Evolutionary conservation across 1,284 basidiomycete genomes (phyloP), one percentile per base, ranked within the genome.

Genomic region (Stereum hirsutum): DNA sequence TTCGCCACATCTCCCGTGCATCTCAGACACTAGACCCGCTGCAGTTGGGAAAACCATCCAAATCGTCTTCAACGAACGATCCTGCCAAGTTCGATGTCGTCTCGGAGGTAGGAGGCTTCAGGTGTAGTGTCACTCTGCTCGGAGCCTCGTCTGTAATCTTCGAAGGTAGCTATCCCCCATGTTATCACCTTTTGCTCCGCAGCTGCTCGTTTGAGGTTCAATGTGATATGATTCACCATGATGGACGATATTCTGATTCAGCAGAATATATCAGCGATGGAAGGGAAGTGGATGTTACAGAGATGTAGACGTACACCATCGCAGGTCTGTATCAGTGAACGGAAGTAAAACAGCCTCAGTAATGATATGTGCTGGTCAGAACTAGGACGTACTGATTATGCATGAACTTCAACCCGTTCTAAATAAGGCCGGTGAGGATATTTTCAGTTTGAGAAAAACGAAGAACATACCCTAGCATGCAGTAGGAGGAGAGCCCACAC

Each of bases 141-240:
- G n/a, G n/a, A n/a, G n/a, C n/a, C n/a, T n/a, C n/a, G n/a, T n/a
- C n/a, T n/a, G n/a, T 20, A 15, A 19, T 20, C 36, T 38, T 38
- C 36, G 36, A 38, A 38, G 15, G 36, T 38, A 6, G 10, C 24
- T 11, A 38, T 15, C 10, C 36, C 15, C 36, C 36, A 38, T 14
- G 17, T 6, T 6, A 38, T 23, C 10, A 38, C 15, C 15, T 17
- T 21, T 21, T 38, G 36, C 4, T 38, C 24, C 19, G 14, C 11
- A 15, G 19, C 24, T 6, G 36, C 36, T 10, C 36, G 36, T 24
- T 38, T 38, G 10, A 38, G 5, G 20, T 38, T 38, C 8, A 38
- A 23, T 19, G 36, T 38, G 36, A 38, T 38, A 21, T 23, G 36
- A 15, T 38, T 38, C 19, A 38, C 20, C 36, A 38, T 38, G 36